Conservation (phyloP, 1,284 basidiomycete genomes). For the Papiliotrema fonsecae region DNA sequence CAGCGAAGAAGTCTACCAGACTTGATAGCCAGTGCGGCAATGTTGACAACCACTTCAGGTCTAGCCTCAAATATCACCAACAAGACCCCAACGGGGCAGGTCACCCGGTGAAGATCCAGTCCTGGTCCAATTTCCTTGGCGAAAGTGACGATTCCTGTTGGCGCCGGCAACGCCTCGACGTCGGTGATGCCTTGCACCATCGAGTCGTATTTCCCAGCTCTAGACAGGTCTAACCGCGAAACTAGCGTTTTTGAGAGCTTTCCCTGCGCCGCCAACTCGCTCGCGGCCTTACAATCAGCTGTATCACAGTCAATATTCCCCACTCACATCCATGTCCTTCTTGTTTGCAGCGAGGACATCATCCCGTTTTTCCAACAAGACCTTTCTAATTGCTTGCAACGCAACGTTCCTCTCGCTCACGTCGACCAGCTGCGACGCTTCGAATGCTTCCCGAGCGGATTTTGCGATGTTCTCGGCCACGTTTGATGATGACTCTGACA, state of each 20-base stretch:
- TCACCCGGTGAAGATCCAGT: constrained; percentile 85
- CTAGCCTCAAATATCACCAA: constrained; percentile 97
- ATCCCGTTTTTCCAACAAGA: constrained; percentile 60
- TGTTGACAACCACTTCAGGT: constrained; percentile 97
- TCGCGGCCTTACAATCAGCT: not conserved
- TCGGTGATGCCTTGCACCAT: constrained; percentile 88
- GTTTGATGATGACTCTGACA: constrained; percentile 9
- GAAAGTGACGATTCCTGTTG: constrained; percentile 81
- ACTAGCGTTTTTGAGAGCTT: constrained; percentile 76
- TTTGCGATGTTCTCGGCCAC: constrained; percentile 59
- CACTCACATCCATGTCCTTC: constrained; percentile 66
- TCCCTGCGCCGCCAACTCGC: constrained; percentile 68
- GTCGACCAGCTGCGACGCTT: constrained; percentile 73
- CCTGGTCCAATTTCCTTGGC: constrained; percentile 80
- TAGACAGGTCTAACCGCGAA: constrained; percentile 78
- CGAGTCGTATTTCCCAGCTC: constrained; percentile 84
- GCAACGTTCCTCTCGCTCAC: constrained; percentile 65
- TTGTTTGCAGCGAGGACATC: constrained; percentile 74
- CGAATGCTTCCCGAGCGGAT: constrained; percentile 74
- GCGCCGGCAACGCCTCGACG: constrained; percentile 79
- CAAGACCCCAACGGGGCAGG: constrained; percentile 94
- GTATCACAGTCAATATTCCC: not conserved
- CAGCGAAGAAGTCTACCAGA: constrained; percentile 60
- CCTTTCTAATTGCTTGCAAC: constrained; percentile 62
- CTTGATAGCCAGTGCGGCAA: constrained; percentile 92